A percentile compares a stretch with the other conserved stretches of the same genome.
phyloP scores from a whole-genome alignment of 164 flowering plant species.

The Vitis labrusca region DNA sequence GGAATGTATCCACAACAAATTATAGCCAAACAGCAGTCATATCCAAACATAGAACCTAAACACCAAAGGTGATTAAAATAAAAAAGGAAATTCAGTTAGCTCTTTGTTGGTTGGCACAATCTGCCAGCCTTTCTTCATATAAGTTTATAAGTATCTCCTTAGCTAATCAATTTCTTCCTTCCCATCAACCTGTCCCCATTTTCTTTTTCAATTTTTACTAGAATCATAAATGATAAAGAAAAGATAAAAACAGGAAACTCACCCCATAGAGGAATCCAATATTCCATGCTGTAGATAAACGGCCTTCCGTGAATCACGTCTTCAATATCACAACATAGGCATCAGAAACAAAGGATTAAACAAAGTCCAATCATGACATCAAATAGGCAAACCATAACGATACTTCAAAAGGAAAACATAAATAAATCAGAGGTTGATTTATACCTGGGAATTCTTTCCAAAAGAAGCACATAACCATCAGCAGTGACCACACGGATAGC shows the following conservation, averaged over 20 bases:
- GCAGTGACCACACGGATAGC: conserved; percentile 84
- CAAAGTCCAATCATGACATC: not conserved
- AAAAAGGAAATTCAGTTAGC: too few relatives aligned
- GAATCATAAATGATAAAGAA: not conserved
- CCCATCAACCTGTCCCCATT: too few relatives aligned
- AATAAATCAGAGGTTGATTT: not conserved
- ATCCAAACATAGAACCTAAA: too few relatives aligned
- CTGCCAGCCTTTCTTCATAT: too few relatives aligned
- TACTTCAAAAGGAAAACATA: not conserved
- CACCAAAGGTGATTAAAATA: too few relatives aligned
- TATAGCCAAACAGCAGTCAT: too few relatives aligned
- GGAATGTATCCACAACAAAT: too few relatives aligned
- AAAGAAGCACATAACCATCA: conserved; percentile 93
- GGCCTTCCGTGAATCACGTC: conserved; percentile 86
- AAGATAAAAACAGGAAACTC: conserved; percentile 22
- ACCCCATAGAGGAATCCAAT: conserved; percentile 99
- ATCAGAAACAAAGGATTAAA: conserved; percentile 12
- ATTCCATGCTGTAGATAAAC: conserved; percentile 92
- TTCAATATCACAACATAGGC: conserved; percentile 31
- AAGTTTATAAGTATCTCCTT: too few relatives aligned
- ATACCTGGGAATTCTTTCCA: conserved; percentile 97
- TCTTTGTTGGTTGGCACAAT: too few relatives aligned
- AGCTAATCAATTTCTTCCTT: too few relatives aligned
- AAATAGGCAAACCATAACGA: not conserved
- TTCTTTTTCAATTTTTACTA: too few relatives aligned